Conservation (phyloP, 345 rosid genomes). For the Citrus sinensis region DVS_A1.0 CM039165.1:27282501-27283000, state of each 20-base stretch:
- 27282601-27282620: not conserved
- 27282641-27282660: no score
- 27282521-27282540: not conserved
- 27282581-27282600: not conserved
- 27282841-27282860: not conserved
- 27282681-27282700: not conserved
- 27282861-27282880: not conserved
- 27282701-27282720: not conserved
- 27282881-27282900: not conserved
- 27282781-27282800: not conserved
- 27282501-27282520: not conserved
- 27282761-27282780: not conserved
- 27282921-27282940: not conserved
- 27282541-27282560: constrained; percentile 32
- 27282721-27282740: not conserved
- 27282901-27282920: not conserved
- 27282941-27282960: not conserved
- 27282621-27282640: no score
- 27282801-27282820: not conserved
- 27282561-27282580: not conserved
- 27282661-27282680: no score
- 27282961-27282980: not conserved
- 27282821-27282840: not conserved
- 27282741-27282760: not conserved
- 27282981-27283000: not conserved